Percentiles rank a stretch among this genome's conserved stretches.
Evolutionary conservation across 345 rosid genomes (phyloP).

Genomic region (Eucalyptus sp.): DNA sequence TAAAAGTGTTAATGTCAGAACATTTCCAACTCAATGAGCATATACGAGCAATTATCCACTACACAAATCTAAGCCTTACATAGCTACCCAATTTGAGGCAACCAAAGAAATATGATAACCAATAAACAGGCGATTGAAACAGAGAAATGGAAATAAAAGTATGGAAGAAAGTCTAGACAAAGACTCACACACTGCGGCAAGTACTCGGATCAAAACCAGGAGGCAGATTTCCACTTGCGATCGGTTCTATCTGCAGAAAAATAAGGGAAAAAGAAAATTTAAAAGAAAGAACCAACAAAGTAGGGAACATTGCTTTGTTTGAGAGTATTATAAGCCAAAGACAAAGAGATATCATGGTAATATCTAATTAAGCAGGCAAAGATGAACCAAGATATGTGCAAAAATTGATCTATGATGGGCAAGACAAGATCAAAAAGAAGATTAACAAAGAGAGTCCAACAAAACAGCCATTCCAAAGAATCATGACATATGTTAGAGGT

Average conservation of each 20-base stretch:
- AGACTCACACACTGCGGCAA: conserved; percentile 99
- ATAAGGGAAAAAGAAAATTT: conserved; percentile 15
- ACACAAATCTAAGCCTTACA: neutral
- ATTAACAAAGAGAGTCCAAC: neutral
- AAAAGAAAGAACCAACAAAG: neutral
- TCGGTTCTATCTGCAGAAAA: conserved; percentile 76
- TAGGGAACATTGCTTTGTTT: neutral
- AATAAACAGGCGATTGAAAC: neutral
- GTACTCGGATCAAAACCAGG: conserved; percentile 99
- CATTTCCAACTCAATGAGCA: neutral
- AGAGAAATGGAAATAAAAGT: neutral
- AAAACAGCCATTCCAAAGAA: neutral
- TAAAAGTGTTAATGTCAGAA: neutral
- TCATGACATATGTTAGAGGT: too few species aligned
- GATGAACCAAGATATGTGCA: neutral
- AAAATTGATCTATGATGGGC: neutral
- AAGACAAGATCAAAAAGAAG: neutral
- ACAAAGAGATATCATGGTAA: neutral
- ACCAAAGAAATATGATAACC: neutral
- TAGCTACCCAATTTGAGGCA: neutral
- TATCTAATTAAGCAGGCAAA: neutral
- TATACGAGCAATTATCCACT: neutral
- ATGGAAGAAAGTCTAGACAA: conserved; percentile 22
- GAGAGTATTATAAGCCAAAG: neutral
- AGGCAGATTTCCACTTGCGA: conserved; percentile 98